A percentile compares a stretch with the other conserved stretches of the same genome.
These are phyloP conservation scores for Pontederia paniculata DNA, from an alignment of 176 grass and related monocot species.

Conservation along the genomic window DNA sequence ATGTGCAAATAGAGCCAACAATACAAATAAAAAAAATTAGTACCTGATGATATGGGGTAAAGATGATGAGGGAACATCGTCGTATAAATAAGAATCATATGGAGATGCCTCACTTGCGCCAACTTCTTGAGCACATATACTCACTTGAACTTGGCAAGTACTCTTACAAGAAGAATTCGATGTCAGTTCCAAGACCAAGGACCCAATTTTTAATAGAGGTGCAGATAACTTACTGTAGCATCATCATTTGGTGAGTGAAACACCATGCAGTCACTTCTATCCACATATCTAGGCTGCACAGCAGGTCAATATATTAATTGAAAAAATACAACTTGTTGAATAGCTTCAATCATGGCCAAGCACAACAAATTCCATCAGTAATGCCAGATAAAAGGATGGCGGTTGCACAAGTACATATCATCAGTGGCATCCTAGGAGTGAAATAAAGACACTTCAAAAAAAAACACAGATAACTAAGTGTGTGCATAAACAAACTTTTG, in stretches of 20 bases:
- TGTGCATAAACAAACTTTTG: too few species aligned
- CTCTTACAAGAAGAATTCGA: slow-evolving; percentile 37
- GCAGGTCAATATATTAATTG: background rate
- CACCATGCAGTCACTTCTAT: slow-evolving; percentile 40
- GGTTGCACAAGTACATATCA: too few species aligned
- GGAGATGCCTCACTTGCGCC: slow-evolving; percentile 47
- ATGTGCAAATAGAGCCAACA: slow-evolving; percentile 2
- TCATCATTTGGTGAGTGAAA: slow-evolving; percentile 57
- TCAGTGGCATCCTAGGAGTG: too few species aligned
- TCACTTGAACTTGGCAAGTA: slow-evolving; percentile 55
- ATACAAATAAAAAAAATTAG: slow-evolving; percentile 8
- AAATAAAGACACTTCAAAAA: too few species aligned
- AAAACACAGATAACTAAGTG: too few species aligned
- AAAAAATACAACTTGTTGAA: too few species aligned
- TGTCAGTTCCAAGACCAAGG: slow-evolving; percentile 13
- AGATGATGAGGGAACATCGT: slow-evolving; percentile 45
- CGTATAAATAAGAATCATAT: slow-evolving; percentile 66
- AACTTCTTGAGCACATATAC: slow-evolving; percentile 46
- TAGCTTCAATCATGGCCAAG: too few species aligned
- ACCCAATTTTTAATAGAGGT: slow-evolving; percentile 9
- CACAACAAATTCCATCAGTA: too few species aligned
- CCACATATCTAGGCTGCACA: slow-evolving; percentile 42
- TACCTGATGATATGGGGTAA: slow-evolving; percentile 59
- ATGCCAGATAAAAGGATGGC: too few species aligned
- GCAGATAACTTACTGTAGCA: slow-evolving; percentile 35